Evolutionary conservation across 2,329 filamentous ascomycete genomes (phyloP).

Genomic region (Fusarium bulbicola): DNA sequence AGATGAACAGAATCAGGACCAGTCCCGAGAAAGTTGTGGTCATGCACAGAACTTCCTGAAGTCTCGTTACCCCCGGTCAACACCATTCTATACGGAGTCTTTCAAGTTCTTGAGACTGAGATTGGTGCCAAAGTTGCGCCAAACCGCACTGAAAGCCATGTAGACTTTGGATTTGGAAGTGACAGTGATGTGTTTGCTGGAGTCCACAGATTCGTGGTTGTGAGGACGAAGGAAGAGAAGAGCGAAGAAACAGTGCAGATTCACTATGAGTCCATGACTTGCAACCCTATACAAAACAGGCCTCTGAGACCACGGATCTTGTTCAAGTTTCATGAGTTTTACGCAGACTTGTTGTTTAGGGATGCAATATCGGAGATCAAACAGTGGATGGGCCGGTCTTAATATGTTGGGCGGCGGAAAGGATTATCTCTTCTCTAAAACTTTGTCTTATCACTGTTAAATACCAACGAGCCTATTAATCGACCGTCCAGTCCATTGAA

Average conservation of each 20-base stretch:
- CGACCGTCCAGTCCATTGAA: not conserved
- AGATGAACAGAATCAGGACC: slow-evolving; percentile 7
- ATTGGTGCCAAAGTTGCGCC: not conserved
- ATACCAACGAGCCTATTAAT: not conserved
- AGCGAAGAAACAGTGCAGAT: slow-evolving; percentile 20
- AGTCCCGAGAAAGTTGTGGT: slow-evolving; percentile 26
- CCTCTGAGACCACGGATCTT: slow-evolving; percentile 15
- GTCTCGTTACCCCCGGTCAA: slow-evolving; percentile 24
- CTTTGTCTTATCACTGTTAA: not conserved
- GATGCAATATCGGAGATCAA: slow-evolving; percentile 39
- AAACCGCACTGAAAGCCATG: slow-evolving; percentile 30
- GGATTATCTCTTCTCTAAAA: not conserved
- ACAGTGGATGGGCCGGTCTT: slow-evolving; percentile 9
- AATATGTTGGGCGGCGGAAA: not conserved
- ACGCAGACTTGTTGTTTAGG: slow-evolving; percentile 40
- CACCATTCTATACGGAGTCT: slow-evolving; percentile 40
- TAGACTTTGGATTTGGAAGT: slow-evolving; percentile 45
- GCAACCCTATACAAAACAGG: slow-evolving; percentile 40
- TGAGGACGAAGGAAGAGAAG: slow-evolving; percentile 4
- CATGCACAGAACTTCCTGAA: slow-evolving; percentile 26
- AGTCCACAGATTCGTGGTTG: slow-evolving; percentile 43
- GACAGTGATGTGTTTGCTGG: slow-evolving; percentile 40
- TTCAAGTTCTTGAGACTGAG: slow-evolving; percentile 38
- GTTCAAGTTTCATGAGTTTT: slow-evolving; percentile 38
- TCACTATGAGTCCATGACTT: slow-evolving; percentile 36